Base-by-base conservation (phyloP, 371 early-diverging fungal genomes). In the Rhizomucor miehei region DNA sequence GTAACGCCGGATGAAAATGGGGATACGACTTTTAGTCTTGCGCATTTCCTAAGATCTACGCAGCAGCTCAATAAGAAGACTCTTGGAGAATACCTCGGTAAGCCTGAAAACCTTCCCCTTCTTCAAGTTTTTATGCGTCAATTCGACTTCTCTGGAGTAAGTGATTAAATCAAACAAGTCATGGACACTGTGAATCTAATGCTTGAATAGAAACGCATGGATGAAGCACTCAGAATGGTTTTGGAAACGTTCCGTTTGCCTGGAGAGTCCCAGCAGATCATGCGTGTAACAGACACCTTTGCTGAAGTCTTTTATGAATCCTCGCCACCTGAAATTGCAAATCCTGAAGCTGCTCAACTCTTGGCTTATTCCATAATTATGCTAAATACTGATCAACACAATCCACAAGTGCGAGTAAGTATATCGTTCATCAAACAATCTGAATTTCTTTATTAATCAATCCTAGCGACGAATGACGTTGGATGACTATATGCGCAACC, bases 381-480 rank as follows among this genome's bases (percentile, higher is more conserved):
- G 87, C 70, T 98, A 49, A 97, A 98, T 66, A 96, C 96, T 3
- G 97, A 97, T 80, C 87, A 91, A 62, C 94, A 97, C 62, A 96
- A 90, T 72, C 90, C 85, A 44, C 91, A 89, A 73, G 81, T 92
- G 24, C 77, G 87, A 53, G 78, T 77, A 74, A 59, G 66, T 36
- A 13, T 20, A 13, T 25, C 8, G 6, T 1, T 21, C 9, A 11
- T 11, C 17, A 34, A 13, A 14, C 17, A 20, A 17, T 16, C 41
- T 48, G 14, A 36, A 9, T 40, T 45, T 29, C 8, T 6, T 13
- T 14, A 35, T 37, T 20, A 41, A 20, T 23, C 37, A 3, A 43
- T 65, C 59, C 19, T 62, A 79, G 68, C 74, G 75, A 12, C 91
- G 94, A 54, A 95, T 95, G 89, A 76, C 87, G 9, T 65, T 90